Evolutionary conservation across 2,329 filamentous ascomycete species (phyloP).

Genomic region (Botrytis cinerea): DNA sequence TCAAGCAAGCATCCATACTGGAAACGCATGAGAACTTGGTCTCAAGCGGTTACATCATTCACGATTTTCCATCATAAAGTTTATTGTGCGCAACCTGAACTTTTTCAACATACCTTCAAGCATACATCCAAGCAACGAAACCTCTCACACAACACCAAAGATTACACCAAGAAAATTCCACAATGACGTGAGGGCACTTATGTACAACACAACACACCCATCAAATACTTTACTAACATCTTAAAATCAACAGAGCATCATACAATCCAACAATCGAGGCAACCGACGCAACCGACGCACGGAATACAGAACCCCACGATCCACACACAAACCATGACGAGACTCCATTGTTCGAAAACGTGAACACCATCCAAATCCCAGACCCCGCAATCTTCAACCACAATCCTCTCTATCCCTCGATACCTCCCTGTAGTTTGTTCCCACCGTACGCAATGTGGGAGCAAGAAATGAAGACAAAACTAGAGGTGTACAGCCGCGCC

Average conservation of each 20-base stretch:
- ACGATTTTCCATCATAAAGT: neutral
- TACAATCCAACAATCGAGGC: neutral
- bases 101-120: neutral
- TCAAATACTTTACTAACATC: neutral
- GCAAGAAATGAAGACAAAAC: neutral
- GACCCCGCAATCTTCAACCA: neutral
- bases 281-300: neutral
- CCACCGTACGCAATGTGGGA: neutral
- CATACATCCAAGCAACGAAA: neutral
- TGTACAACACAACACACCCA: neutral
- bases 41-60: neutral
- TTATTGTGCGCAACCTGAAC: neutral
- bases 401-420: no score
- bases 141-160: neutral
- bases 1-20: neutral
- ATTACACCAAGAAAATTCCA: neutral
- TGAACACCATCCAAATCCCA: neutral
- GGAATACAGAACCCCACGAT: neutral
- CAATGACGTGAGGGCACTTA: neutral
- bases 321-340: no score
- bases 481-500: neutral
- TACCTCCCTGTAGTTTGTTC: no score
- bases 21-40: accelerated
- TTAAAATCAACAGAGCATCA: neutral
- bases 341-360: no score